Conservation (phyloP, 257 asterid genomes). For the Plantago major region DNA sequence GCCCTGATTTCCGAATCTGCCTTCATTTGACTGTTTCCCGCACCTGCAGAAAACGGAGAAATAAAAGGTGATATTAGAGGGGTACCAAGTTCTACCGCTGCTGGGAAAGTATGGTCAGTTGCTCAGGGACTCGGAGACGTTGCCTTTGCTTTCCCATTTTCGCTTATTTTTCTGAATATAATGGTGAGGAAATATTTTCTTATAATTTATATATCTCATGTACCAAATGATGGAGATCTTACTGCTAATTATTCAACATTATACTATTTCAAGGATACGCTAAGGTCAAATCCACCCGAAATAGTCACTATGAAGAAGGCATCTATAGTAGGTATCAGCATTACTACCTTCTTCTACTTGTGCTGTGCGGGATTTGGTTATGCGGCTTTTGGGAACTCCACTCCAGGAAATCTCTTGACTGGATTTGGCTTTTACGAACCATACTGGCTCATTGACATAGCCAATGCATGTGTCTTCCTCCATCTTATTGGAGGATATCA, state of each 20-base stretch:
- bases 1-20: too few species aligned
- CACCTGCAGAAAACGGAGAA: slow-evolving; percentile 44
- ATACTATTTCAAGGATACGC: slow-evolving; percentile 45
- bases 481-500: slow-evolving; percentile 73
- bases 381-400: slow-evolving; percentile 63
- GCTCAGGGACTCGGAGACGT: slow-evolving; percentile 67
- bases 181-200: slow-evolving; percentile 36
- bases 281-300: slow-evolving; percentile 72
- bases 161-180: slow-evolving; percentile 59
- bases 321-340: slow-evolving; percentile 33
- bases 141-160: slow-evolving; percentile 73
- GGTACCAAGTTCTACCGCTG: slow-evolving; percentile 32
- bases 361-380: slow-evolving; percentile 69
- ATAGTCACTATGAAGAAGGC: slow-evolving; percentile 65
- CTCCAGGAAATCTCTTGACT: slow-evolving; percentile 72
- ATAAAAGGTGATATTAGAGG: slow-evolving; percentile 63
- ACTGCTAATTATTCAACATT: slow-evolving; percentile 25
- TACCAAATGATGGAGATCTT: background rate
- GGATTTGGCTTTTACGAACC: slow-evolving; percentile 78
- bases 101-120: slow-evolving; percentile 58
- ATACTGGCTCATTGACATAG: slow-evolving; percentile 64
- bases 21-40: too few species aligned
- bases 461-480: slow-evolving; percentile 61
- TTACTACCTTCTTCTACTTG: slow-evolving; percentile 62
- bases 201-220: too few species aligned